Percentiles rank a stretch among this genome's conserved stretches.
Conservation (phyloP, 176 grass and related monocot genomes). For the Triticum timopheevii region DNA sequence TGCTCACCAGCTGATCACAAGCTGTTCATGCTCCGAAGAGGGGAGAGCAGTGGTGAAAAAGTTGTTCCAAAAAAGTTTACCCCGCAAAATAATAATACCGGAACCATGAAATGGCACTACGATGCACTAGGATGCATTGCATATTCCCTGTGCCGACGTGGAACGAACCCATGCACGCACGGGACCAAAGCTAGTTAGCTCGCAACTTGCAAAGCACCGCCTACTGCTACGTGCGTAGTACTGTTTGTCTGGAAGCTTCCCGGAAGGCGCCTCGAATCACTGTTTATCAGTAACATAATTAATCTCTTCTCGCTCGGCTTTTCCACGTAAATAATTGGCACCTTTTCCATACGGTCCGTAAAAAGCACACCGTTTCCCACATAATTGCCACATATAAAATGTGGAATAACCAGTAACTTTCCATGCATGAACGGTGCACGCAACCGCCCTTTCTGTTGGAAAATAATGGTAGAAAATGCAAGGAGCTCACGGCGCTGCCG, state of each 20-base stretch:
- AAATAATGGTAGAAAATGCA: background rate
- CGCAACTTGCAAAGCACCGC: background rate
- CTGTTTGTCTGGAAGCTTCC: slow-evolving; percentile 30
- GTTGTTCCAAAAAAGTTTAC: too few relatives aligned
- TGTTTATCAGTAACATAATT: background rate
- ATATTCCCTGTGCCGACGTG: background rate
- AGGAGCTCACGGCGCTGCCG: background rate
- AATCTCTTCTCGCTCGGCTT: background rate
- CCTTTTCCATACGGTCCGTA: background rate
- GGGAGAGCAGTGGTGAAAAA: too few relatives aligned
- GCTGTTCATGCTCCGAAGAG: background rate
- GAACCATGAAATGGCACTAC: too few relatives aligned
- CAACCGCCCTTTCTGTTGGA: background rate
- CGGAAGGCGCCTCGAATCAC: background rate
- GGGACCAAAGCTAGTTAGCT: slow-evolving; percentile 4
- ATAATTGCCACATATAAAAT: background rate
- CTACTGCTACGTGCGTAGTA: background rate
- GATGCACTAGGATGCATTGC: background rate
- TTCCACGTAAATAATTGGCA: slow-evolving; percentile 17
- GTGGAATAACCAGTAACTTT: background rate
- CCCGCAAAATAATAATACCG: too few relatives aligned
- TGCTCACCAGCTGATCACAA: background rate
- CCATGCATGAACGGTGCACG: background rate
- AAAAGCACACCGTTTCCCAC: background rate
- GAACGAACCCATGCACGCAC: background rate